These are phyloP conservation scores for Nannochloropsis granulata DNA, from an alignment of 108 stramenopile genomes.

Conservation along the genomic window DNA sequence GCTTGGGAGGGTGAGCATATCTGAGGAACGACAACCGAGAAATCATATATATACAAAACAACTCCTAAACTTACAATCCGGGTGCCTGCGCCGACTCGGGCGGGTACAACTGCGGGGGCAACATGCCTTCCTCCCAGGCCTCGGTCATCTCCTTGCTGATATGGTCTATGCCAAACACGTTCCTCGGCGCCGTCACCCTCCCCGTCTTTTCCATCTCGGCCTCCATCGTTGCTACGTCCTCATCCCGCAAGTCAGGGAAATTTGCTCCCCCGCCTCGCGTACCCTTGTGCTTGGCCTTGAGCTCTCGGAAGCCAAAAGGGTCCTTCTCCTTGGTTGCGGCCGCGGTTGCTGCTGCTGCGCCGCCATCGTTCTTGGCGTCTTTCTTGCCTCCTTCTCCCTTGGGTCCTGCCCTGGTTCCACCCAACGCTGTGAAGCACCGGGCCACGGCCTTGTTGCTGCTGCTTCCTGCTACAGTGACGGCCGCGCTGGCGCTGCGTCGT, in stretches of 20 bases:
- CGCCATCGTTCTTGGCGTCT: not conserved
- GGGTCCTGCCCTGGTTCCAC: not conserved
- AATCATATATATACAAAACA: no score
- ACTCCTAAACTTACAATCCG: not conserved
- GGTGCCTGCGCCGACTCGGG: not conserved
- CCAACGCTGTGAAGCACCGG: not conserved
- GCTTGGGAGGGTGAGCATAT: no score
- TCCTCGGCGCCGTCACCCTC: not conserved
- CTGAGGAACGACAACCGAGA: no score
- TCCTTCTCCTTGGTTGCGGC: not conserved
- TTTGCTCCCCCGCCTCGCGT: not conserved
- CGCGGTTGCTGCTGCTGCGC: not conserved
- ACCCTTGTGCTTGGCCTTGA: not conserved
- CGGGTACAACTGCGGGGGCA: not conserved
- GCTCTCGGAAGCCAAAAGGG: not conserved
- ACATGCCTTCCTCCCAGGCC: not conserved
- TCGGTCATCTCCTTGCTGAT: not conserved
- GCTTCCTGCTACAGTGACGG: no score
- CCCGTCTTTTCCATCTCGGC: not conserved
- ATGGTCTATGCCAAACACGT: not conserved
- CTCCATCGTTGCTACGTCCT: not conserved
- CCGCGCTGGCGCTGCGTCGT: no score
- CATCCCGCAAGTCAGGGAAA: not conserved
- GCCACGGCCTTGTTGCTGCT: not conserved
- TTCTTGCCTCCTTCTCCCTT: not conserved